A percentile compares a stretch with the other conserved stretches of the same genome.
Evolutionary conservation across 164 flowering plant species (phyloP).

Genomic region (Berberis vulgaris): DNA sequence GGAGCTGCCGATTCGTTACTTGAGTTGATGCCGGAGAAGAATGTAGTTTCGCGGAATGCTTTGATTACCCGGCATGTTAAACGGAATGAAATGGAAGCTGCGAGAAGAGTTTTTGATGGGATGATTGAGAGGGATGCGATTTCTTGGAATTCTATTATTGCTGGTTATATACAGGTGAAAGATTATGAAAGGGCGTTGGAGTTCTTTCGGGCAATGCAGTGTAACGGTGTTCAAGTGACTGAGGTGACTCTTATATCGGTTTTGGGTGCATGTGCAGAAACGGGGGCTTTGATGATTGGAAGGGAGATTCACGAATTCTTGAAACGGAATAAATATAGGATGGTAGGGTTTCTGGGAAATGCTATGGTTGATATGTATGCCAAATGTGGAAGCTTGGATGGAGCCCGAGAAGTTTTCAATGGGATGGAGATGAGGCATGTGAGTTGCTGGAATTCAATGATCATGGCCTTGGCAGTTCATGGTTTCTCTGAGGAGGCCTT

Average conservation of each 20-base stretch:
- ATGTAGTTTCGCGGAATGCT: conserved; percentile 42
- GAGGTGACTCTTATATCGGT: conserved; percentile 35
- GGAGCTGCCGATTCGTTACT: conserved; percentile 24
- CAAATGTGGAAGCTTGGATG: conserved; percentile 34
- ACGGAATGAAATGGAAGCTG: conserved; percentile 19
- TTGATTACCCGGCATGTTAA: conserved; percentile 24
- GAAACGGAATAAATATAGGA: conserved; percentile 15
- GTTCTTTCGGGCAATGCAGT: conserved; percentile 31
- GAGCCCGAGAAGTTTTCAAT: conserved; percentile 30
- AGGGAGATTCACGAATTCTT: conserved; percentile 28
- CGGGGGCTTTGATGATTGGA: conserved; percentile 32
- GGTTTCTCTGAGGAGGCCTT: conserved; percentile 39
- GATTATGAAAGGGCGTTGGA: conserved; percentile 27
- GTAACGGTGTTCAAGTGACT: conserved; percentile 21
- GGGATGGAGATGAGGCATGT: conserved; percentile 31
- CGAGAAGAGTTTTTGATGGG: conserved; percentile 24
- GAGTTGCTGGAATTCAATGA: conserved; percentile 46
- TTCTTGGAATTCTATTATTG: conserved; percentile 46
- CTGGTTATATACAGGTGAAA: conserved; percentile 26
- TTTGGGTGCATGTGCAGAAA: conserved; percentile 43
- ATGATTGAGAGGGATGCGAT: conserved; percentile 38
- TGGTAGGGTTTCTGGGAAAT: conserved; percentile 36
- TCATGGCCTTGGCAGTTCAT: conserved; percentile 46
- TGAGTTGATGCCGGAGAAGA: conserved; percentile 26
- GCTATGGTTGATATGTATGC: conserved; percentile 49